phyloP scores from a whole-genome alignment of 768 basidiomycete genomes.

The Tylopilus balloui region DNA sequence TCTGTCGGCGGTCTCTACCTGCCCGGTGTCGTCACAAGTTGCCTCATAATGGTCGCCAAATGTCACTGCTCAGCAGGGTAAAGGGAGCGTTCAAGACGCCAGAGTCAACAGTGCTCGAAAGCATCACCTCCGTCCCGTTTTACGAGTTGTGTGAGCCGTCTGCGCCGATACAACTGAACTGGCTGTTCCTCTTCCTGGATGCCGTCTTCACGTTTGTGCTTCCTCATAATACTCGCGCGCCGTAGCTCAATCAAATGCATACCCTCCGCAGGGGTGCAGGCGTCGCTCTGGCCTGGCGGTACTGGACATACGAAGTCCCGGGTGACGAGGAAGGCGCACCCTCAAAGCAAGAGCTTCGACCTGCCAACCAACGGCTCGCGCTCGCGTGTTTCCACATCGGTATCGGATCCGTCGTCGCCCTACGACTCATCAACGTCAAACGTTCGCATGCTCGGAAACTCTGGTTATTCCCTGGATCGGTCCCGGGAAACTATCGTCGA shows the following conservation, averaged over 20 bases:
- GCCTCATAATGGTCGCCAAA: conserved; percentile 3
- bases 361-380: conserved; percentile 27
- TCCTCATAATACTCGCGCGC: not conserved
- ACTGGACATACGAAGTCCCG: conserved; percentile 24
- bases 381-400: conserved; percentile 27
- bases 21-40: not conserved
- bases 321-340: conserved; percentile 12
- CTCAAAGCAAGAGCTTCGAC: conserved; percentile 25
- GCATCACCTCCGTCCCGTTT: conserved; percentile 21
- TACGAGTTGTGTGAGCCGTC: conserved; percentile 22
- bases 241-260: not conserved
- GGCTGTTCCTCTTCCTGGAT: conserved; percentile 27
- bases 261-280: conserved; percentile 22
- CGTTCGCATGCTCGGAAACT: conserved; percentile 29
- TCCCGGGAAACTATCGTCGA: conserved; percentile 22
- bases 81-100: conserved; percentile 9
- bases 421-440: conserved; percentile 24
- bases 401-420: conserved; percentile 27
- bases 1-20: not conserved
- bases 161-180: conserved; percentile 22
- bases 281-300: conserved; percentile 25
- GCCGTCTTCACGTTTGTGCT: conserved; percentile 29
- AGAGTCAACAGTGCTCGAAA: conserved; percentile 16
- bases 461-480: conserved; percentile 28
- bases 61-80: conserved; percentile 10